Percentiles rank a stretch among this genome's conserved stretches.
These are phyloP conservation scores for Solanum raphanifolium DNA, from an alignment of 257 asterid species.

Conservation along the genomic window DNA sequence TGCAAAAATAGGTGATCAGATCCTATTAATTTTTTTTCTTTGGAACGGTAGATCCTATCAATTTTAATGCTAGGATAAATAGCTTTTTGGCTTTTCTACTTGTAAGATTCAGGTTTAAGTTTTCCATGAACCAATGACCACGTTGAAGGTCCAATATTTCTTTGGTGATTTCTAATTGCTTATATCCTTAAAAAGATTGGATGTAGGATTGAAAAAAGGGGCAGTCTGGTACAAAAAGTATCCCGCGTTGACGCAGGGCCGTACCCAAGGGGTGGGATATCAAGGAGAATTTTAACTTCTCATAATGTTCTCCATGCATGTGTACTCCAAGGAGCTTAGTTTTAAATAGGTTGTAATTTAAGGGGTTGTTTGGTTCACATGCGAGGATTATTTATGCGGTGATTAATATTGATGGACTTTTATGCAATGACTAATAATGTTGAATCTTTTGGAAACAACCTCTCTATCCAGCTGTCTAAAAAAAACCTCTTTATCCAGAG, in stretches of 20 bases:
- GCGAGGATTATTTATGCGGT: background rate
- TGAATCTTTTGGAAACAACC: background rate
- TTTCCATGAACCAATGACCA: background rate
- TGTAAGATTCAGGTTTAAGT: background rate
- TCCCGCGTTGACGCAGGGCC: background rate
- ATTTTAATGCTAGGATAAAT: background rate
- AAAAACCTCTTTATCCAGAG: background rate
- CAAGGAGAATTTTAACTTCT: background rate
- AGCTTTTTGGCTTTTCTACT: background rate
- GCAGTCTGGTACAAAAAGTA: background rate
- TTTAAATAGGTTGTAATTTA: background rate
- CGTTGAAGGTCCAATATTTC: background rate
- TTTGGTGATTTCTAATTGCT: background rate
- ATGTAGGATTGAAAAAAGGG: background rate
- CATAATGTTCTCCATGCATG: background rate
- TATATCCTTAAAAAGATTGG: background rate
- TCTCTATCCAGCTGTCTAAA: background rate
- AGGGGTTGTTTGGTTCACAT: background rate
- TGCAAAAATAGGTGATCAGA: background rate
- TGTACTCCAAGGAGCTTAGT: background rate
- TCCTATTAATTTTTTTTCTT: background rate
- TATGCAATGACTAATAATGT: background rate
- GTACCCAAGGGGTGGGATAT: background rate
- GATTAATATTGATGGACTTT: background rate
- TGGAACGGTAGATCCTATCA: background rate